A percentile compares a stretch with the other conserved stretches of the same genome.
Conservation (phyloP, 2,329 filamentous ascomycete genomes). For the Scorias spongiosa region DNA sequence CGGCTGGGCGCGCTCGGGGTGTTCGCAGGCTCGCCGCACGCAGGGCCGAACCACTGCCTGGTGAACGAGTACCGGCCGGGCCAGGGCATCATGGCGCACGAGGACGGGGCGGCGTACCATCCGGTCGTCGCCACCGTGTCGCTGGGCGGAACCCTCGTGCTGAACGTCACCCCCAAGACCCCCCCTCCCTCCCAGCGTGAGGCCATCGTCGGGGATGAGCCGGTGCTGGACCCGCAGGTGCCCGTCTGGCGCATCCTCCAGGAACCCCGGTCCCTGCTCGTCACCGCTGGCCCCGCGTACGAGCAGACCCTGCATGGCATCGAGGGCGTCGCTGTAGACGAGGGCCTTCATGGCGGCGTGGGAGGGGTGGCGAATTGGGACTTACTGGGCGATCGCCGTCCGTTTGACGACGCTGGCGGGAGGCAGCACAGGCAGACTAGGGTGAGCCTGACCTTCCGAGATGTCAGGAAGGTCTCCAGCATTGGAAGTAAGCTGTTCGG, state of each 20-base stretch:
- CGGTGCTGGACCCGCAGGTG: conserved; percentile 10
- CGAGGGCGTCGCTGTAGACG: conserved; percentile 6
- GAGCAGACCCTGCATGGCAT: conserved; percentile 62
- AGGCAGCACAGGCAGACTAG: conserved; percentile 43
- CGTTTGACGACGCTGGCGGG: conserved; percentile 31
- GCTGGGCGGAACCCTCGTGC: conserved; percentile 59
- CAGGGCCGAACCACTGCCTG: conserved; percentile 72
- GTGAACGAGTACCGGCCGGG: conserved; percentile 84
- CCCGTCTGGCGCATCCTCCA: conserved; percentile 52
- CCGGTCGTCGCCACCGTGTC: conserved; percentile 84
- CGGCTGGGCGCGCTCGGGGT: conserved; percentile 35
- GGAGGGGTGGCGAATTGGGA: conserved; percentile 44
- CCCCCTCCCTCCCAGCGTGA: not conserved
- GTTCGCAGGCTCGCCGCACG: conserved; percentile 53
- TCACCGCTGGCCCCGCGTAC: conserved; percentile 56
- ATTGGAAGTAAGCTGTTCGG: conserved; percentile 53
- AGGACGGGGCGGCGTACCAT: conserved; percentile 79
- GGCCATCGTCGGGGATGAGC: not conserved
- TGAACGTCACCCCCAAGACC: conserved; percentile 49
- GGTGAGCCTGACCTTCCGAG: conserved; percentile 67
- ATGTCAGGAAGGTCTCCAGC: conserved; percentile 70
- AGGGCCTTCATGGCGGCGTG: conserved; percentile 1
- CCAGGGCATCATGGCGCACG: conserved; percentile 93
- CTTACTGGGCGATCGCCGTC: conserved; percentile 38
- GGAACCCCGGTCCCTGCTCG: conserved; percentile 65